A percentile compares a stretch with the other conserved stretches of the same genome.
Conservation (phyloP, 371 early-diverging fungal species). For the Rozella allomycis region DNA sequence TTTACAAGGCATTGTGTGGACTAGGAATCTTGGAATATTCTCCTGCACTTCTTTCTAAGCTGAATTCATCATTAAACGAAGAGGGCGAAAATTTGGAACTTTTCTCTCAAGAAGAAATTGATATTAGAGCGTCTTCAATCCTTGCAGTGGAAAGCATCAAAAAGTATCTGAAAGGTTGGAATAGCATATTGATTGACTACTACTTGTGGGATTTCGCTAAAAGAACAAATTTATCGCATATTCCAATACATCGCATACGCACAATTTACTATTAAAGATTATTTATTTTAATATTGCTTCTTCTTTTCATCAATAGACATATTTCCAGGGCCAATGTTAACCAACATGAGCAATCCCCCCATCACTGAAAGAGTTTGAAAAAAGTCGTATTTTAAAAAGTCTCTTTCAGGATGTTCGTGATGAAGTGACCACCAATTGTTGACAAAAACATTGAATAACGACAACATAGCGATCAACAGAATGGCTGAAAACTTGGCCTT, state of each 20-base stretch:
- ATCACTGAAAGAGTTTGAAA: slow-evolving; percentile 89
- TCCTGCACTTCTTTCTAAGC: no score
- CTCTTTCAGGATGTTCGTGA: slow-evolving; percentile 11
- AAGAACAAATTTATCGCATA: slow-evolving; percentile 23
- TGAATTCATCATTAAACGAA: no score
- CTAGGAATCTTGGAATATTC: no score
- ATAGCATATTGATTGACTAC: slow-evolving; percentile 66
- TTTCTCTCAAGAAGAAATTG: slow-evolving; percentile 59
- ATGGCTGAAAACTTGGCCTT: slow-evolving; percentile 87
- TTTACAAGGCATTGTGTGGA: no score
- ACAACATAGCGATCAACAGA: slow-evolving; percentile 65
- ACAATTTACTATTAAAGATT: slow-evolving; percentile 5
- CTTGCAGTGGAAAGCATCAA: slow-evolving; percentile 48
- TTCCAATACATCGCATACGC: slow-evolving; percentile 60
- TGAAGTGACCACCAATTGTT: slow-evolving; percentile 92
- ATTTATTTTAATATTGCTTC: slow-evolving; percentile 45
- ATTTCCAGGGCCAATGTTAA: slow-evolving; percentile 76
- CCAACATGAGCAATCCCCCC: slow-evolving; percentile 77
- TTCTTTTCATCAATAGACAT: slow-evolving; percentile 80
- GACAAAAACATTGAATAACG: slow-evolving; percentile 63
- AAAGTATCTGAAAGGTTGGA: slow-evolving; percentile 7
- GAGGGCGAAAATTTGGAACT: no score
- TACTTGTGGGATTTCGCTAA: slow-evolving; percentile 74
- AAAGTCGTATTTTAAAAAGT: slow-evolving; percentile 90
- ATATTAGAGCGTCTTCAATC: slow-evolving; percentile 64